Base-by-base conservation (phyloP, 169 alveolate species). In the Plasmodium chabaudi region DNA sequence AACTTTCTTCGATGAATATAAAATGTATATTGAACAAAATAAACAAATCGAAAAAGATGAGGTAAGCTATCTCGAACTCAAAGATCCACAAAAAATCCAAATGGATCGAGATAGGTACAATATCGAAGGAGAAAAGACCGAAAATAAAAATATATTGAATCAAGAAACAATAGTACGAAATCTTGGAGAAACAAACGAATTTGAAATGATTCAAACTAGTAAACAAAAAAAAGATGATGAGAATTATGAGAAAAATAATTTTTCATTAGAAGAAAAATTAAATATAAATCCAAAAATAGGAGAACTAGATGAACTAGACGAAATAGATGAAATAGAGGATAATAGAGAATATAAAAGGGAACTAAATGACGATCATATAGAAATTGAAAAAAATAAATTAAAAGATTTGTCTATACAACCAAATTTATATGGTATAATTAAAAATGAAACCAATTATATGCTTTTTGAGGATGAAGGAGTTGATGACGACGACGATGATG, bases 401-500 rank as follows among this genome's bases (percentile, higher is more conserved):
- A 51, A 17, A 21, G 23, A 51, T 3, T 70, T 70, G 9, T 34
- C 82, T 7, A 23, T 70, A 34, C 82, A 70, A 25, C 44, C 47
- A 51, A 47, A 70, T n/a, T 23, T 70, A 19, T 70, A 51, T 10
- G 42, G 67, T 13, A 65, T 53, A n/a, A 17, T 15, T 27, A 70
- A 51, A 70, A 70, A 19, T 39, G 46, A 17, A 27, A 65, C 19
- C n/a, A 42, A 39, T 39, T 25, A 70, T 17, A 70, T 70, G 39
- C 23, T 49, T n/a, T 17, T 49, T 15, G 67, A 42, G 67, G 51
- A 70, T 17, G 79, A 69, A 17, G 79, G 51, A 9, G 82, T 49
- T 63, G 82, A 70, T 21, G 82, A 70, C 9, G 82, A 70, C 44
- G 19, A 49, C n/a, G 82, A 70, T 15, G 82, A 70, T 12, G 25